Evolutionary conservation across 2,329 filamentous ascomycete genomes (phyloP).

Genomic region (Zelopaecilomyces penicillatus): DNA sequence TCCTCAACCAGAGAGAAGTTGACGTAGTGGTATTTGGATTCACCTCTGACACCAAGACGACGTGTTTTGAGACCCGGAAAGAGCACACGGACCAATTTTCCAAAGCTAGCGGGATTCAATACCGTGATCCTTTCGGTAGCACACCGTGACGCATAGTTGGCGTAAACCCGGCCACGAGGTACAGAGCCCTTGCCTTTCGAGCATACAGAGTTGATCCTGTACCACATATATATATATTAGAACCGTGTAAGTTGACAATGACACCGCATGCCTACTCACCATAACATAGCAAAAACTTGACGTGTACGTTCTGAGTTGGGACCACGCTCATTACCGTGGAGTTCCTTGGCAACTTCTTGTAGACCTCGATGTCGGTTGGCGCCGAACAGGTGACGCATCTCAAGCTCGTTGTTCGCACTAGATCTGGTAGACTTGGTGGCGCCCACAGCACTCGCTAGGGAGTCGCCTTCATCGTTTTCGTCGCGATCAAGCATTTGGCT

Average conservation of each 20-base stretch:
- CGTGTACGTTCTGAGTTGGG: constrained; percentile 76
- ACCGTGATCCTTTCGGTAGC: constrained; percentile 90
- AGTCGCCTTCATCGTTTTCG: constrained; percentile 49
- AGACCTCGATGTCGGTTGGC: constrained; percentile 59
- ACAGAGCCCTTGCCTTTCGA: constrained; percentile 74
- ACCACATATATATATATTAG: not conserved
- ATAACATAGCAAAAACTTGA: constrained; percentile 83
- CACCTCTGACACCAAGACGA: constrained; percentile 82
- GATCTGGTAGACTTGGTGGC: constrained; percentile 53
- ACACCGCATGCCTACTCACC: constrained; percentile 38
- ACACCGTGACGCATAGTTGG: constrained; percentile 88
- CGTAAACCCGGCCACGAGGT: constrained; percentile 86
- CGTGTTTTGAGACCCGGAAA: constrained; percentile 93
- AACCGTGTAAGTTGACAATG: not conserved
- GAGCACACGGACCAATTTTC: constrained; percentile 90
- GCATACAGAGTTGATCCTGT: constrained; percentile 66
- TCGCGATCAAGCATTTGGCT: constrained; percentile 54
- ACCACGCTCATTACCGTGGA: constrained; percentile 71
- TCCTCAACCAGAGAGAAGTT: constrained; percentile 56
- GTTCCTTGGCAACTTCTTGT: constrained; percentile 64
- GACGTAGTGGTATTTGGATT: constrained; percentile 97
- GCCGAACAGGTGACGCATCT: constrained; percentile 68
- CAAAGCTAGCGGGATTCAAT: constrained; percentile 93
- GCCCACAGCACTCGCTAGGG: constrained; percentile 34
- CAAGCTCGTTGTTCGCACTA: constrained; percentile 71